phyloP scores from a whole-genome alignment of 2,329 filamentous ascomycete genomes.

The Geoglossum cookeanum region DNA sequence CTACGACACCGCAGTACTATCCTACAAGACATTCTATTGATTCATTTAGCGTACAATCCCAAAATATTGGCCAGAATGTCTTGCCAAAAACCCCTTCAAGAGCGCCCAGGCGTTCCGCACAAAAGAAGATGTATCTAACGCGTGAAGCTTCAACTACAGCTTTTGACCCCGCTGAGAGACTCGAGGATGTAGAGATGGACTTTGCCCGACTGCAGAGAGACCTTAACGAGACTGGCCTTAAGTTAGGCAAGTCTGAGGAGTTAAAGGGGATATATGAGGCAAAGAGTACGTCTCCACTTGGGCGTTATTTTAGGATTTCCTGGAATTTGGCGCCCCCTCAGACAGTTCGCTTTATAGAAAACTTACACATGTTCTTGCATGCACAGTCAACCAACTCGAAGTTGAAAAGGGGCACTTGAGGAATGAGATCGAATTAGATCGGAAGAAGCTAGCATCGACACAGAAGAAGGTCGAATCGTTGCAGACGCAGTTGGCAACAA shows the following conservation, averaged over 20 bases:
- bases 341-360: conserved; percentile 9
- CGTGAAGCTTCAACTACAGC: conserved; percentile 60
- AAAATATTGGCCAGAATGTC: not conserved
- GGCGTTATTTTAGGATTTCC: conserved; percentile 4
- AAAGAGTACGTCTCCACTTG: conserved; percentile 37
- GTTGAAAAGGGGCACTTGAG: conserved; percentile 29
- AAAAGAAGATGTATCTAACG: conserved; percentile 36
- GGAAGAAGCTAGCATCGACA: conserved; percentile 9
- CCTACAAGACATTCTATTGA: not conserved
- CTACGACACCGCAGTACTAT: not conserved
- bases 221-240: conserved; percentile 47
- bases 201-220: conserved; percentile 54
- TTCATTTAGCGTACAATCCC: not conserved
- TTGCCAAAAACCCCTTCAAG: conserved; percentile 18
- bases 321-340: not conserved
- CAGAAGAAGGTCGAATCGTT: conserved; percentile 19
- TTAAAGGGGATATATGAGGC: conserved; percentile 54
- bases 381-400: conserved; percentile 37
- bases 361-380: conserved; percentile 5
- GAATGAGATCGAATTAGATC: conserved; percentile 8
- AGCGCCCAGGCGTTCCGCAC: conserved; percentile 13
- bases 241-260: conserved; percentile 53
- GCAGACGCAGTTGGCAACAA: conserved; percentile 47
- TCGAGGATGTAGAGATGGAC: conserved; percentile 58
- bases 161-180: conserved; percentile 61